phyloP scores from a whole-genome alignment of 2,329 filamentous ascomycete genomes.

The Capronia epimyces region DNA sequence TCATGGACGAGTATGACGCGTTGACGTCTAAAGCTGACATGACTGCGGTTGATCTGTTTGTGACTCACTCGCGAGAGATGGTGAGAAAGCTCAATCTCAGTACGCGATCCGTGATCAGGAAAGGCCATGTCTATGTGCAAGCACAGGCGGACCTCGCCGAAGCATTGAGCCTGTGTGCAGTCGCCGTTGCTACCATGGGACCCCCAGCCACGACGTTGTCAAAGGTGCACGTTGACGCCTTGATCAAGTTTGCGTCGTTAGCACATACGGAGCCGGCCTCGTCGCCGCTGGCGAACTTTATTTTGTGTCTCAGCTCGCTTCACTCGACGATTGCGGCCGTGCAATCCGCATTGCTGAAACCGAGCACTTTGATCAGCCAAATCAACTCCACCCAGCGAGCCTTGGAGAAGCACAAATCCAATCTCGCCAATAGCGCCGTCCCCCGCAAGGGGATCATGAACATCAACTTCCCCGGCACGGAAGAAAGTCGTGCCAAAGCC shows the following conservation, averaged over 20 bases:
- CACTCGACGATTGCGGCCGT: conserved; percentile 79
- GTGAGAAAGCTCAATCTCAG: conserved; percentile 78
- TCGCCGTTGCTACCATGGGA: conserved; percentile 48
- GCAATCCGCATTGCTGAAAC: conserved; percentile 70
- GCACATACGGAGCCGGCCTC: conserved; percentile 58
- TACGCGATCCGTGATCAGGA: conserved; percentile 73
- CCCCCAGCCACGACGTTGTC: conserved; percentile 60
- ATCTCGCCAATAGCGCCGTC: conserved; percentile 57
- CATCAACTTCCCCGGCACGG: conserved; percentile 52
- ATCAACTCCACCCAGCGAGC: conserved; percentile 70
- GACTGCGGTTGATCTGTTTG: conserved; percentile 85
- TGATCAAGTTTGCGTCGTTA: conserved; percentile 65
- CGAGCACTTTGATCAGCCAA: conserved; percentile 67
- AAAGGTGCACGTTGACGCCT: conserved; percentile 59
- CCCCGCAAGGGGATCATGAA: conserved; percentile 42
- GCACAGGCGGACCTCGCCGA: conserved; percentile 49
- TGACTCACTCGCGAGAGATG: conserved; percentile 83
- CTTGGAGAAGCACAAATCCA: conserved; percentile 71
- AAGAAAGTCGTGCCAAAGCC: conserved; percentile 77
- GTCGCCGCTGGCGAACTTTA: conserved; percentile 66
- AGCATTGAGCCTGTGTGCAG: conserved; percentile 39
- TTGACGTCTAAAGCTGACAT: conserved; percentile 55
- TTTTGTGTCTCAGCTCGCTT: conserved; percentile 71
- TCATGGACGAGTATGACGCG: conserved; percentile 83
- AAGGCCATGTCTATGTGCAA: conserved; percentile 68